Evolutionary conservation across 2,329 filamentous ascomycete genomes (phyloP).

Genomic region (Xylaria hypoxylon): DNA sequence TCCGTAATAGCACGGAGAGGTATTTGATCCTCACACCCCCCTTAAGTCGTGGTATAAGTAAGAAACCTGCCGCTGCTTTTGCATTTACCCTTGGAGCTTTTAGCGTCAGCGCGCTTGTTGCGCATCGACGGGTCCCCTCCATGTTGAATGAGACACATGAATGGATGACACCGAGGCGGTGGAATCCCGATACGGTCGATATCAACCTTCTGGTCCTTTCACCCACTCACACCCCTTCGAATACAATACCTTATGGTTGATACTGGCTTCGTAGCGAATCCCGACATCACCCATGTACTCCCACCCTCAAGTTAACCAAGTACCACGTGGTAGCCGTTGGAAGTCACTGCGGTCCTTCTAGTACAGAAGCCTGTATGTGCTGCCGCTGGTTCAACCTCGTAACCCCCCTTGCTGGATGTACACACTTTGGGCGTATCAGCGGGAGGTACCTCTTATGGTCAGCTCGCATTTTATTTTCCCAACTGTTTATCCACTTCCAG

Average conservation of each 20-base stretch:
- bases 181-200: constrained; percentile 28
- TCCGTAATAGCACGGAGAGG: constrained; percentile 36
- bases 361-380: constrained; percentile 22
- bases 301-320: constrained; percentile 28
- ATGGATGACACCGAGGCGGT: constrained; percentile 38
- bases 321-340: constrained; percentile 29
- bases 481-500: constrained; percentile 25
- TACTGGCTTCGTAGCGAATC: constrained; percentile 36
- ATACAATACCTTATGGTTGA: constrained; percentile 22
- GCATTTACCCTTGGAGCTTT: constrained; percentile 39
- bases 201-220: constrained; percentile 25
- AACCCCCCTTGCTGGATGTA: constrained; percentile 3
- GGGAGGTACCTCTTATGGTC: constrained; percentile 13
- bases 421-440: constrained; percentile 16
- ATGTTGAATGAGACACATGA: constrained; percentile 39
- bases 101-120: constrained; percentile 57
- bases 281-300: constrained; percentile 29
- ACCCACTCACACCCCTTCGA: constrained; percentile 27
- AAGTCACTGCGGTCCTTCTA: constrained; percentile 21
- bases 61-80: constrained; percentile 50
- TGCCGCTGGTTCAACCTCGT: constrained; percentile 15
- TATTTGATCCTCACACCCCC: constrained; percentile 40
- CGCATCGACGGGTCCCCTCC: constrained; percentile 37
- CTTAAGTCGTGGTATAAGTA: constrained; percentile 31
- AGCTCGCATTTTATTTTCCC: constrained; percentile 27